Percentiles rank a stretch among this genome's conserved stretches.
These are phyloP conservation scores for Didymella sp. DNA, from an alignment of 2,329 filamentous ascomycete species.

Conservation along the genomic window DNA sequence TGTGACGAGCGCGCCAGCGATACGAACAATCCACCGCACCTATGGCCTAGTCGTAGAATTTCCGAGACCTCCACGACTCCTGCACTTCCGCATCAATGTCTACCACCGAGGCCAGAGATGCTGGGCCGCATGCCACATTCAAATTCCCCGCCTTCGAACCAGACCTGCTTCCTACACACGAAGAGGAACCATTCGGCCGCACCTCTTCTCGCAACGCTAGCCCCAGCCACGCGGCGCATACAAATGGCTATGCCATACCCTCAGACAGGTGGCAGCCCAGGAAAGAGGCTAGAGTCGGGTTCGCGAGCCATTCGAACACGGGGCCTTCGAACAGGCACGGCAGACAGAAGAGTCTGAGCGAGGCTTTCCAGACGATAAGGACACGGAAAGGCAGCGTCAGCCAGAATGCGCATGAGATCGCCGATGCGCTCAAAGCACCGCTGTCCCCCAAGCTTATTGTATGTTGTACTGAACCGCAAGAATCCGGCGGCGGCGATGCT, in stretches of 20 bases:
- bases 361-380: conserved; percentile 85
- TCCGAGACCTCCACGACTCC: conserved; percentile 24
- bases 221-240: conserved; percentile 35
- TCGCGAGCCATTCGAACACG: conserved; percentile 50
- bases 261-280: conserved; percentile 68
- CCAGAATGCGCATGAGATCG: conserved; percentile 92
- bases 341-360: conserved; percentile 84
- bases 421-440: conserved; percentile 86
- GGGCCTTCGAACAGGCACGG: conserved; percentile 59
- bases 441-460: conserved; percentile 89
- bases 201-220: conserved; percentile 45
- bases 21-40: conserved; percentile 21
- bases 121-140: conserved; percentile 48
- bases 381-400: conserved; percentile 83
- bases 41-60: conserved; percentile 42
- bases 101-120: conserved; percentile 36
- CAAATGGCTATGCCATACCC: conserved; percentile 40
- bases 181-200: conserved; percentile 45
- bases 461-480: conserved; percentile 49
- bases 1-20: conserved; percentile 8
- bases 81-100: conserved; percentile 37
- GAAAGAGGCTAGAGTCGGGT: conserved; percentile 58
- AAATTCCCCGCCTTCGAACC: conserved; percentile 57
- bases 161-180: conserved; percentile 50
- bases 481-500: conserved; percentile 32